Percentiles rank a stretch among this genome's conserved stretches.
phyloP scores from a whole-genome alignment of 768 basidiomycete species.

The Leccinum barrowsii region DNA sequence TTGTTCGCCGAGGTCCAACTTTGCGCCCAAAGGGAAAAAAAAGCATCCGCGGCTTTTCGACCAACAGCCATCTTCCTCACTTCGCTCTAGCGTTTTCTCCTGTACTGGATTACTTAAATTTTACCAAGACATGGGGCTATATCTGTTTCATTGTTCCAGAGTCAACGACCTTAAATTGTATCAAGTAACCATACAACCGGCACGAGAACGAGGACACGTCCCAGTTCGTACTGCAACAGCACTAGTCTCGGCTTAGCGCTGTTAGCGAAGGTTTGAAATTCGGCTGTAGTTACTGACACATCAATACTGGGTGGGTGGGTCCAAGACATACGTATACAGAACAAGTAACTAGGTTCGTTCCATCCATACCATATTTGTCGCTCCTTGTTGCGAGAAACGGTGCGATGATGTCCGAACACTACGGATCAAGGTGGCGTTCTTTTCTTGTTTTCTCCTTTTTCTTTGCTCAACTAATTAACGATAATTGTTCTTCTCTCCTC shows the following conservation, averaged over 20 bases:
- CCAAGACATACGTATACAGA: not conserved
- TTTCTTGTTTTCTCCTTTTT: not conserved
- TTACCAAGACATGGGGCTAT: not conserved
- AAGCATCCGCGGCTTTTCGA: not conserved
- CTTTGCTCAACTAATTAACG: not conserved
- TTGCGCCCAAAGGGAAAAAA: not conserved
- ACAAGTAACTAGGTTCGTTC: not conserved
- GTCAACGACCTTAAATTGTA: not conserved
- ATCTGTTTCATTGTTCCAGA: not conserved
- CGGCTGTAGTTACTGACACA: not conserved
- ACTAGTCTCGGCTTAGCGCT: not conserved
- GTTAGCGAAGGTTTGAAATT: not conserved
- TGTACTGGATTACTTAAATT: no score
- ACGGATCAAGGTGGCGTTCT: not conserved
- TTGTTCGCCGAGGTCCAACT: not conserved
- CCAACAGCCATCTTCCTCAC: no score
- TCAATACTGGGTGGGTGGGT: not conserved
- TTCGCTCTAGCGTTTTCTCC: no score
- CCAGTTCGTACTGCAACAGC: not conserved
- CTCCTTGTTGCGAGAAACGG: not conserved
- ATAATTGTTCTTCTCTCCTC: not conserved
- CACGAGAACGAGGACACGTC: not conserved
- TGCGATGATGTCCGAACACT: not conserved
- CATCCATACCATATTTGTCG: not conserved
- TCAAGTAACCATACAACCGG: not conserved